A percentile compares a stretch with the other conserved stretches of the same genome.
phyloP scores from a whole-genome alignment of 805 yeast genomes.

The Candida coleopterorum region DNA sequence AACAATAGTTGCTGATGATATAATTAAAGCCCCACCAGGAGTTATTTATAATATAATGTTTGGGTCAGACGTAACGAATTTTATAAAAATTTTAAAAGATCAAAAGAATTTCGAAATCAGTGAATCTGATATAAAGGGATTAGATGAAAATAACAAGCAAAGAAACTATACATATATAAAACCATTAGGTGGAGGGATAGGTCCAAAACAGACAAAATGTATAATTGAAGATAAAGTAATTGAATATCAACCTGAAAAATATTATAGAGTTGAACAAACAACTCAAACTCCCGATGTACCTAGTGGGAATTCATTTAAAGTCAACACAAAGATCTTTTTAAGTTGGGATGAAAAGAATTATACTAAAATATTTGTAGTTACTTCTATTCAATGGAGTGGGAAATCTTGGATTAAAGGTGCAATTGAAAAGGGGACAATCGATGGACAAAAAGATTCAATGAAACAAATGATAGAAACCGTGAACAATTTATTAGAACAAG shows the following conservation, averaged over 20 bases:
- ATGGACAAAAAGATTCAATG: conserved; percentile 65
- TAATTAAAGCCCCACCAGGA: conserved; percentile 61
- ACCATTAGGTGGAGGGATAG: conserved; percentile 64
- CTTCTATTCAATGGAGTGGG: conserved; percentile 64
- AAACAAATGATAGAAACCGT: conserved; percentile 45
- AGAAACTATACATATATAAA: conserved; percentile 57
- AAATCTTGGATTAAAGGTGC: conserved; percentile 76
- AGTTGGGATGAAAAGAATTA: conserved; percentile 59
- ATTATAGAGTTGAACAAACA: conserved; percentile 47
- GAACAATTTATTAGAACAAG: conserved; percentile 27
- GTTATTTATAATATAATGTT: conserved; percentile 53
- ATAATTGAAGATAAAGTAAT: conserved; percentile 56
- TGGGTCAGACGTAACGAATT: conserved; percentile 51
- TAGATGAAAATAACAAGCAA: conserved; percentile 21
- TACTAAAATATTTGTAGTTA: conserved; percentile 50
- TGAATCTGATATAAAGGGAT: conserved; percentile 33
- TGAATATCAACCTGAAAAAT: conserved; percentile 43
- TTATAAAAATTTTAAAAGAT: conserved; percentile 43
- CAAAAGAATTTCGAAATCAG: conserved; percentile 63
- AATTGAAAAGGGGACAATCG: conserved; percentile 67
- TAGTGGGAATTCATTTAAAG: conserved; percentile 63
- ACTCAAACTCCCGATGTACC: conserved; percentile 83
- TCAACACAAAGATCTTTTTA: conserved; percentile 51
- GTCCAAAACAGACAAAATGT: conserved; percentile 74
- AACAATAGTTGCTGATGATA: conserved; percentile 49